Evolutionary conservation across 345 rosid genomes (phyloP).

Genomic region (Eucalyptus curtisii): DNA sequence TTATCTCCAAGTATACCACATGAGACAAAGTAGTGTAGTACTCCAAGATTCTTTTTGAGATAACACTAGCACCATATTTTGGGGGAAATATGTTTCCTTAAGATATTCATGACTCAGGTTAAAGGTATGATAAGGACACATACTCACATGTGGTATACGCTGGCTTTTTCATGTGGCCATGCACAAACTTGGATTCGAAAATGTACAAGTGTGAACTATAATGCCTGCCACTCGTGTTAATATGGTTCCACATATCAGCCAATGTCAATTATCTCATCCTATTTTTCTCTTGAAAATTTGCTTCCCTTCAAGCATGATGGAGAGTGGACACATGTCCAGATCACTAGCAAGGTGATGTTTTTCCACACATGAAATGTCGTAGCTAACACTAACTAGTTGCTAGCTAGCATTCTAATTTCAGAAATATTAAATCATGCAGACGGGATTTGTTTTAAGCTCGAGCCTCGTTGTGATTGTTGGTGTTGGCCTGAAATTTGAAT

Average conservation of each 20-base stretch:
- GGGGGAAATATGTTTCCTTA: neutral
- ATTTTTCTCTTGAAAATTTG: neutral
- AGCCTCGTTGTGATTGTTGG: too few relatives aligned
- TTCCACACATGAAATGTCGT: neutral
- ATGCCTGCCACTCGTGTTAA: neutral
- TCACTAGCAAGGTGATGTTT: neutral
- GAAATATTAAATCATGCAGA: conserved; percentile 19
- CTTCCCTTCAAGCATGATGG: neutral
- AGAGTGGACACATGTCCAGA: neutral
- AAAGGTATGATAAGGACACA: neutral
- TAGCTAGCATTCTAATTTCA: neutral
- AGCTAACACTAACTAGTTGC: neutral
- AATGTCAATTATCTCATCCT: neutral
- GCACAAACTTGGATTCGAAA: neutral
- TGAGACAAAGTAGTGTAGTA: too few relatives aligned
- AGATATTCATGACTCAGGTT: neutral
- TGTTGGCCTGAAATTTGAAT: too few relatives aligned
- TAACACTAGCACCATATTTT: neutral
- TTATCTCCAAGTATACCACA: neutral
- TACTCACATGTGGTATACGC: neutral
- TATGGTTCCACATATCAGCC: neutral
- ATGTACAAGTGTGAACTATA: neutral
- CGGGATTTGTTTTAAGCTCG: conserved; percentile 57
- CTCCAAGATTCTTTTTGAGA: neutral
- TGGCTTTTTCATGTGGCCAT: neutral